phyloP scores from a whole-genome alignment of 179 eudicot genomes.

The Amaranthus tricolor region DNA sequence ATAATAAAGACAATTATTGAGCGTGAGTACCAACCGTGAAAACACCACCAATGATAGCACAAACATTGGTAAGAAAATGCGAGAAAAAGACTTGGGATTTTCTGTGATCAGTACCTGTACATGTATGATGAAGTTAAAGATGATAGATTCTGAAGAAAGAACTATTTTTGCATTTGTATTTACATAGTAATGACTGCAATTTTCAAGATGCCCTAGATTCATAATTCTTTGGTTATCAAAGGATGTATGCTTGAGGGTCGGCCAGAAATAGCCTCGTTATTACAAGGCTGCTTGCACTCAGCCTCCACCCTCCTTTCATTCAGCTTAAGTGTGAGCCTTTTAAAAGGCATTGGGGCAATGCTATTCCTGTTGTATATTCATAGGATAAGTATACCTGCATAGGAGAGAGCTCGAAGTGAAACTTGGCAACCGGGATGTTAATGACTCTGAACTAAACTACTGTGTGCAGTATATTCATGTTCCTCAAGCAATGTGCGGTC shows the following conservation, averaged over 20 bases:
- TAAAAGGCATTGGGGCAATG: too few species aligned
- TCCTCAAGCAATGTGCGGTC: constrained; percentile 60
- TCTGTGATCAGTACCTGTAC: constrained; percentile 76
- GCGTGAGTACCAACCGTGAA: constrained; percentile 66
- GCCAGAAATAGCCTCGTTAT: too few species aligned
- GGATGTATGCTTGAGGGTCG: too few species aligned
- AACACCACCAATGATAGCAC: constrained; percentile 97
- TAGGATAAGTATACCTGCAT: constrained; percentile 64
- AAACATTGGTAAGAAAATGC: constrained; percentile 87
- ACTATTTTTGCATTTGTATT: not conserved
- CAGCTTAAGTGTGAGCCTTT: too few species aligned
- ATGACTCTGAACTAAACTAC: constrained; percentile 73
- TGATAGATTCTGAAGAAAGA: not conserved
- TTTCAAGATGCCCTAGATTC: too few species aligned
- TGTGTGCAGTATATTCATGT: constrained; percentile 94
- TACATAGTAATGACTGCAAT: constrained; percentile 14
- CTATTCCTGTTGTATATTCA: too few species aligned
- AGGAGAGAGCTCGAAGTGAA: constrained; percentile 84
- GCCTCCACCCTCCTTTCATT: too few species aligned
- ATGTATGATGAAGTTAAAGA: constrained; percentile 16
- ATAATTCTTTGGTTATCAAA: too few species aligned
- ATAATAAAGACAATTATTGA: not conserved
- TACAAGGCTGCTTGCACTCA: too few species aligned
- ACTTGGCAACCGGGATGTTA: constrained; percentile 72
- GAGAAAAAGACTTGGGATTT: constrained; percentile 76